A percentile compares a stretch with the other conserved stretches of the same genome.
Conservation (phyloP, 441 rosid species). For the Pelargonium australe region DNA sequence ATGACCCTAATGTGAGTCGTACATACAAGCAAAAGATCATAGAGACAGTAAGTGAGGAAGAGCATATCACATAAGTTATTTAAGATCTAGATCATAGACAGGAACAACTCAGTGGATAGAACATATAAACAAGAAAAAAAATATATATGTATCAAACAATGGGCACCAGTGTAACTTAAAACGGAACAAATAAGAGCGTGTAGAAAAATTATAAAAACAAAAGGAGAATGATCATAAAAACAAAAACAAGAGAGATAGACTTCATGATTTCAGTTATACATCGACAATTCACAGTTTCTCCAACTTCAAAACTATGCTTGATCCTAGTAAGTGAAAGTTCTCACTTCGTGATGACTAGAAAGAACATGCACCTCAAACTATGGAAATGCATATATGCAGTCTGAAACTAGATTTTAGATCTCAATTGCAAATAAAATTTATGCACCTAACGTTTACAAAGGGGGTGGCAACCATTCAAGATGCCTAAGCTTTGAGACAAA, state of each 20-base stretch:
- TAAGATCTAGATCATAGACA: neutral
- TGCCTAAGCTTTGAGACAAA: neutral
- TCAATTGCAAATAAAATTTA: neutral
- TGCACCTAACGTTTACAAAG: neutral
- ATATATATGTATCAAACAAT: neutral
- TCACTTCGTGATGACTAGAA: neutral
- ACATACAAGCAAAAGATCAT: conserved; percentile 7
- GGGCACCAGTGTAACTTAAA: neutral
- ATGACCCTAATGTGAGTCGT: conserved; percentile 58
- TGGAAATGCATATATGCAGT: neutral
- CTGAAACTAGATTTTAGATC: neutral
- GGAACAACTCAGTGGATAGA: neutral
- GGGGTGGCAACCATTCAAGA: neutral
- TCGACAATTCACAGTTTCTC: neutral
- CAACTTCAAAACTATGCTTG: neutral
- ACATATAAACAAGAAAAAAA: neutral
- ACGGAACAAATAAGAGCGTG: neutral
- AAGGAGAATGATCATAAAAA: neutral
- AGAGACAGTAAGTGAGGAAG: conserved; percentile 3
- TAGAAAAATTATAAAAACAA: neutral
- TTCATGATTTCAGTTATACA: neutral
- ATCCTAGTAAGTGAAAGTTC: neutral
- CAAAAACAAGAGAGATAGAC: neutral
- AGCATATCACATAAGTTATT: neutral
- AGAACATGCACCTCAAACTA: neutral